These are phyloP conservation scores for Cordyceps farinosa DNA, from an alignment of 2,329 filamentous ascomycete genomes.

Conservation along the genomic window DNA sequence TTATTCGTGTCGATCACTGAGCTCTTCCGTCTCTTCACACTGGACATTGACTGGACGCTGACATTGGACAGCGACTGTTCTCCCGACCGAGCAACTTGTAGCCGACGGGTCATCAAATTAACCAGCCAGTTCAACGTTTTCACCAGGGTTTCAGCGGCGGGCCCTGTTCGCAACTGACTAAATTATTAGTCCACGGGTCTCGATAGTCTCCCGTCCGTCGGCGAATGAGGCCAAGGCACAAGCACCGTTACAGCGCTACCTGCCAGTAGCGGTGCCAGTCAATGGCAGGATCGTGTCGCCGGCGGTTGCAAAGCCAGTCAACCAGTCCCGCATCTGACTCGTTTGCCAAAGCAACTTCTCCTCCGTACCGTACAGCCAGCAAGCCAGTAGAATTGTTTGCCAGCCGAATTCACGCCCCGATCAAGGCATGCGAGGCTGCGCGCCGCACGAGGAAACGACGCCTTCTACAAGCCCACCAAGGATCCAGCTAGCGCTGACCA, in stretches of 20 bases:
- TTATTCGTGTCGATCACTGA: background rate
- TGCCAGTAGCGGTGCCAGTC: background rate
- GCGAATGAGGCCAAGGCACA: background rate
- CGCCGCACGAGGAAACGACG: background rate
- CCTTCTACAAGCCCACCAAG: background rate
- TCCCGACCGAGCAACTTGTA: background rate
- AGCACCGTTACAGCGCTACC: background rate
- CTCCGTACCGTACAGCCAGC: too few relatives aligned
- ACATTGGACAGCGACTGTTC: background rate
- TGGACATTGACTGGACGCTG: background rate
- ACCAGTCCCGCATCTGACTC: background rate
- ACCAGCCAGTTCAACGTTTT: background rate
- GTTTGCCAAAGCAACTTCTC: background rate
- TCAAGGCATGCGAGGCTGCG: background rate
- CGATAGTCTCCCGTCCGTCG: background rate
- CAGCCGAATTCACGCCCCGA: background rate
- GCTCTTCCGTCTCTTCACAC: background rate
- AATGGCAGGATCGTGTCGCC: background rate
- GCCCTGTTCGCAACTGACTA: background rate
- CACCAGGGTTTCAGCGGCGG: background rate
- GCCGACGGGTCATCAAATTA: background rate
- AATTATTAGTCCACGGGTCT: background rate
- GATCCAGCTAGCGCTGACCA: conserved; percentile 1
- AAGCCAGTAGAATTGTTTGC: background rate
- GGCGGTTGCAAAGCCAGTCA: background rate